A percentile compares a stretch with the other conserved stretches of the same genome.
Conservation (phyloP, 2,329 filamentous ascomycete genomes). For the Fonsecaea monophora region DNA sequence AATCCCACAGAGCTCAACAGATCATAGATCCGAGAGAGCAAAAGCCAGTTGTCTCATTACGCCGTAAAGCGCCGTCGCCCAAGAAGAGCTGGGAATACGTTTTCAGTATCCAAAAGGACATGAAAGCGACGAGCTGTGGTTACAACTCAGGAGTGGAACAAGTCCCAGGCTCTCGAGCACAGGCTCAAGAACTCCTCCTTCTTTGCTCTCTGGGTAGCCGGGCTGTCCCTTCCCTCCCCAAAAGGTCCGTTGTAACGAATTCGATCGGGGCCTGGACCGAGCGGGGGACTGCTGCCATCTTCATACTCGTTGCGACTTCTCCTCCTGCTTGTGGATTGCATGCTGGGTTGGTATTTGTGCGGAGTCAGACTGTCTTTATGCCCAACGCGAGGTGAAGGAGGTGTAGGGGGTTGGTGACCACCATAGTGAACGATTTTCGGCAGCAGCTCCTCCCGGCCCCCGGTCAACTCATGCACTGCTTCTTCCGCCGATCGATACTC, state of each 20-base stretch:
- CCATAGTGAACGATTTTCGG: constrained; percentile 96
- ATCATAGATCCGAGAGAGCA: not conserved
- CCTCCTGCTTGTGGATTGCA: constrained; percentile 60
- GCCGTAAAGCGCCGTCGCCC: constrained; percentile 25
- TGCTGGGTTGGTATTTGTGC: constrained; percentile 51
- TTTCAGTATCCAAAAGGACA: constrained; percentile 18
- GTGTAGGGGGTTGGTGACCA: constrained; percentile 89
- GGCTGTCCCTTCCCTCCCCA: constrained; percentile 80
- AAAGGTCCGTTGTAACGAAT: constrained; percentile 69
- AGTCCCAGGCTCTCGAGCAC: constrained; percentile 90
- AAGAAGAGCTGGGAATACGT: not conserved
- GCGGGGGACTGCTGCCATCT: constrained; percentile 80
- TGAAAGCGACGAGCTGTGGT: constrained; percentile 1
- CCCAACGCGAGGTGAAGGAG: constrained; percentile 72
- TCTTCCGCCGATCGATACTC: constrained; percentile 97
- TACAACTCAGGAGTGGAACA: constrained; percentile 81
- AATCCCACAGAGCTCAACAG: constrained; percentile 11
- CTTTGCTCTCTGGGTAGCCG: constrained; percentile 82
- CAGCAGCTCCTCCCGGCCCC: constrained; percentile 88
- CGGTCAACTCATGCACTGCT: constrained; percentile 85
- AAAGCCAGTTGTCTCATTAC: constrained; percentile 17
- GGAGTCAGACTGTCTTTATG: constrained; percentile 47
- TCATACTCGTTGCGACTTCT: constrained; percentile 90
- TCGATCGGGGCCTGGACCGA: constrained; percentile 72
- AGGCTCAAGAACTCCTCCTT: constrained; percentile 89